Base-by-base conservation (phyloP, 306 rosid genomes). In the Sicyos baderoa region DNA sequence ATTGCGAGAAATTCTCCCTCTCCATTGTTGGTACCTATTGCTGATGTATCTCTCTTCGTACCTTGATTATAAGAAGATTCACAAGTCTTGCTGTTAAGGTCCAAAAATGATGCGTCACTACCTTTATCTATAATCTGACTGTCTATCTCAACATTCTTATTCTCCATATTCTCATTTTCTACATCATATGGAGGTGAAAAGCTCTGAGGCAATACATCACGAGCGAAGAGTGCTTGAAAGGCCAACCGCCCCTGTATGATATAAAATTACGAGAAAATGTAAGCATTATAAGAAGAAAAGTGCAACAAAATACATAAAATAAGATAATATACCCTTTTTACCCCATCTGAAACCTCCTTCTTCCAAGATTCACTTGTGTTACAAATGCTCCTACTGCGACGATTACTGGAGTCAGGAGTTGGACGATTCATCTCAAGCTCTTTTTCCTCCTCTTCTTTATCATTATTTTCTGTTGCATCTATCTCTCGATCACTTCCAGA, bases 341-440 rank as follows among this genome's bases (percentile, higher is more conserved):
- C 99, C 99, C 83, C 97, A 84, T 86, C 91, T 54, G 97, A 90
- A 40, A 93, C 99, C 80, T 79, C 95, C 79, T 90, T n/a, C n/a
- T 25, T 91, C 97, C 97, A 91, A 75, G 90, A 80, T 72, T 91
- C 97, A 69, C 64, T 81, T 35, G 83, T 53, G 84, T 62, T 80
- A 89, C 75, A 15, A 71, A 54, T 8, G 52, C 80, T 85, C 85
- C 85, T 86, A 82, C 70, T 22, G 42, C 96, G 90, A 40, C 85
- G 90, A 77, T 68, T 85, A 76, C 52, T 75, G 54, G 79, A 75
- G 71, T 93, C 97, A 9, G 75, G 40, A 53, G 76, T 83, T 78
- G 73, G 84, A 63, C 65, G 70, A 74, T 76, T 82, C 44, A 75
- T 67, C 74, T 90, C 91, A n/a, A 54, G 85, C 72, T 82, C 84